Base-by-base conservation (phyloP, 192 early-diverging fungal genomes). In the Mortierella hygrophila region DNA sequence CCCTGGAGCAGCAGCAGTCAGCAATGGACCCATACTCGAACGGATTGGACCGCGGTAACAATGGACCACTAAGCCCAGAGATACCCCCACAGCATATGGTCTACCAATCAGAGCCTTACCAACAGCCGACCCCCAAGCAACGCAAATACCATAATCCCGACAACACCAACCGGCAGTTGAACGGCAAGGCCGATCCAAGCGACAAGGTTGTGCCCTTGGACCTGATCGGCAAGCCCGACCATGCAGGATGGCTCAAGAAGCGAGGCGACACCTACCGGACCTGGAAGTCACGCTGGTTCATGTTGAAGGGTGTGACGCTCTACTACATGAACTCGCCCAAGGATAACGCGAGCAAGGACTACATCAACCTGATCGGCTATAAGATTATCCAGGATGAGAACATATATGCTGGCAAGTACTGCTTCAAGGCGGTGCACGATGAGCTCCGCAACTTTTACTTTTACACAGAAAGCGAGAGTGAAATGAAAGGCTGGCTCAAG, bases 281-380 rank as follows among this genome's bases (percentile, higher is more conserved):
- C 0, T 94, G 92, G 92, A 93, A 93, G 77, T 91, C 88, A 38
- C 87, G 93, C 37, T 94, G 89, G 90, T 94, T 92, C 78, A 90
- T 94, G 46, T 81, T 94, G 23, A 93, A 94, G 70, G 92, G 91
- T 1, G 78, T 85, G 0, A 90, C 90, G 37, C 74, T 94, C 26
- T 94, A 89, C 72, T 93, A 93, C 74, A 92, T 94, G 74, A 92
- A 93, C 69, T 88, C 88, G 32, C 91, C 90, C 41, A 91, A 89
- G 79, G 84, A 68, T 29, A 74, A 80, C 32, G 77, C 89, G 37
- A 91, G 90, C 79, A 93, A 91, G 44, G 93, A 92, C 29, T 89
- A 89, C 29, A 91, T 94, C 40, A 91, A 94, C 70, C 70, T 94
- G 26, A 82, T 88, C 68, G 93, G 93, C 7, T 94, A 94, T 68